Conservation (phyloP, 2,329 filamentous ascomycete species). For the Aspergillus texensis region DNA sequence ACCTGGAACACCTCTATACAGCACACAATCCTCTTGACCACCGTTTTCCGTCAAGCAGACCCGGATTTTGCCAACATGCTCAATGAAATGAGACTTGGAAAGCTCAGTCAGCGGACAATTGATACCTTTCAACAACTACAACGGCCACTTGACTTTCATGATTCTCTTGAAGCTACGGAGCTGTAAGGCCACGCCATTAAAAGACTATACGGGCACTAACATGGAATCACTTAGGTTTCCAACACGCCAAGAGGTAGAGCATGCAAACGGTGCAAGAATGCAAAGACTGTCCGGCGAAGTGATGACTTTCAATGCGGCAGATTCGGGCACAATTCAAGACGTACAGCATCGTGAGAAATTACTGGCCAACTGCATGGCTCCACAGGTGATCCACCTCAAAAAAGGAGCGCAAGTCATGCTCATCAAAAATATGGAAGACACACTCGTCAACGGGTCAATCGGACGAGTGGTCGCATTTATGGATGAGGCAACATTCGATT, state of each 20-base stretch:
- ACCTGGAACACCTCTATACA: constrained; percentile 93
- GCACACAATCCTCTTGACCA: constrained; percentile 91
- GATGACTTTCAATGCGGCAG: constrained; percentile 71
- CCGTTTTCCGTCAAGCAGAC: constrained; percentile 96
- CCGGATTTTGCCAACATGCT: constrained; percentile 89
- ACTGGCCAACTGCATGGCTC: constrained; percentile 90
- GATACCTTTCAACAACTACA: constrained; percentile 73
- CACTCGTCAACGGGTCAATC: constrained; percentile 89
- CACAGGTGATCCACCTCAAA: constrained; percentile 77
- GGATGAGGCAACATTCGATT: constrained; percentile 64
- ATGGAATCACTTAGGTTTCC: constrained; percentile 65
- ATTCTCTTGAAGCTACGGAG: constrained; percentile 81
- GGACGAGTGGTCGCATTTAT: constrained; percentile 84
- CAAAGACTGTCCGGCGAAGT: constrained; percentile 68
- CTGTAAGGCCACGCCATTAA: constrained; percentile 53
- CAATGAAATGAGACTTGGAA: constrained; percentile 94
- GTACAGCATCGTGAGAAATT: constrained; percentile 72
- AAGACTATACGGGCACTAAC: constrained; percentile 23
- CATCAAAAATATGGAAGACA: constrained; percentile 98
- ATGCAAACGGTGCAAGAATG: constrained; percentile 77
- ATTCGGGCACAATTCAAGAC: constrained; percentile 71
- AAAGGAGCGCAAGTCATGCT: constrained; percentile 97
- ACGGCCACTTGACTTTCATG: constrained; percentile 71
- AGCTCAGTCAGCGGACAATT: constrained; percentile 75
- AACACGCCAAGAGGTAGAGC: constrained; percentile 85